Evolutionary conservation across 257 asterid genomes (phyloP), one percentile per base, ranked within the genome.

Genomic region (Buddleja alternifolia): DNA sequence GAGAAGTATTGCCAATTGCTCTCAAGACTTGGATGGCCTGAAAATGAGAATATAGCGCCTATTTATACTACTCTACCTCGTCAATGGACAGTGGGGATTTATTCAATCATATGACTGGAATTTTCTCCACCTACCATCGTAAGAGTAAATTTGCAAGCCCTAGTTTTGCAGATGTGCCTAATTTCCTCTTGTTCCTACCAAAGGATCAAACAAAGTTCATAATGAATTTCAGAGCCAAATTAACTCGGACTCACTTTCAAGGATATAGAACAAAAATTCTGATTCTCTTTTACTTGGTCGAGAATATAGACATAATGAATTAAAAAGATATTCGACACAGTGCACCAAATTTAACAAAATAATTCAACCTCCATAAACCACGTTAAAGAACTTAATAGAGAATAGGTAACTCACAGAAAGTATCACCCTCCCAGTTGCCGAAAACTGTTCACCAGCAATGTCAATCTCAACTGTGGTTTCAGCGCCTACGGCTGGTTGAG

Each of bases 401-500:
- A 63, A 42, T 36, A 56, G 73, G 69, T 71, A 82, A 85, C 96
- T 88, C 76, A 93, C 99, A 62, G 92, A 96, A 84, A 85, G 29
- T 78, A 93, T 93, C 73, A 80, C 84, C 77, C 96, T 93, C 73
- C 99, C 99, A 59, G 93, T 75, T 62, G 97, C 83, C 64, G 88
- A 87, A 83, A 90, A 93, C 58, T 65, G 78, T 83, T 93, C 99
- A 4, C 99, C 95, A 20, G 99, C 99, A 77, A 93, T 84, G 78
- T 93, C 97, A 63, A 90, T 88, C 50, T 93, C 95, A 69, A 93
- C 97, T 46, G 85, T 81, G 63, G 99, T 93, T 82, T 90, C 97
- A 80, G 99, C 99, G 14, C 96, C 96, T 50, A 80, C 73, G 69
- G 99, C 99, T 71, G 99, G 97, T 79, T 88, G 95, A 79, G 99